Evolutionary conservation across 2,329 filamentous ascomycete genomes (phyloP).

Genomic region (Penicillium sp.): DNA sequence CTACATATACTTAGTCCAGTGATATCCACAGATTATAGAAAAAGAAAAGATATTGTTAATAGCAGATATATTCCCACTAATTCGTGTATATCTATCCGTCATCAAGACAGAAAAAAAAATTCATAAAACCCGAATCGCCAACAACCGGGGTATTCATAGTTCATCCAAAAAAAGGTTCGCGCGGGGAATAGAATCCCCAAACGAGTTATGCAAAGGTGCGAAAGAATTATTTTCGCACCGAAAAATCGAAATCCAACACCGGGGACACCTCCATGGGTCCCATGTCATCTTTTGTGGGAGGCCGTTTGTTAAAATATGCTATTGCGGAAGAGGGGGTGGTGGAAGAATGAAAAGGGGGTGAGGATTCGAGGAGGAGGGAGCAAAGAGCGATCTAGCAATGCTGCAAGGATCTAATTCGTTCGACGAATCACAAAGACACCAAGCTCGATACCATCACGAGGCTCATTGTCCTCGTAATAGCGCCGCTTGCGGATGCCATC

Average conservation of each 20-base stretch:
- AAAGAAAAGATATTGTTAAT: neutral
- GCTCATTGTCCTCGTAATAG: slow-evolving; percentile 47
- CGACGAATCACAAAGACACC: slow-evolving; percentile 53
- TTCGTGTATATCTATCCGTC: slow-evolving; percentile 20
- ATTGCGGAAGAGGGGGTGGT: slow-evolving; percentile 11
- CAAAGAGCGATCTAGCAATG: neutral
- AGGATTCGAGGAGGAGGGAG: neutral
- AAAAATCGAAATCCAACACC: slow-evolving; percentile 20
- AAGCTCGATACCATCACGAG: slow-evolving; percentile 47
- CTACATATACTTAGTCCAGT: neutral
- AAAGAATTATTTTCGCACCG: neutral
- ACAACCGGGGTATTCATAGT: slow-evolving; percentile 36
- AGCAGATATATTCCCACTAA: slow-evolving; percentile 7
- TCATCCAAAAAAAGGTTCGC: slow-evolving; percentile 20
- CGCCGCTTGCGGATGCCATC: slow-evolving; percentile 57
- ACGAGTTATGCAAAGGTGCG: slow-evolving; percentile 16
- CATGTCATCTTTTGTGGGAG: slow-evolving; percentile 11
- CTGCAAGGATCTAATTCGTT: slow-evolving; percentile 29
- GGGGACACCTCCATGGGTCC: slow-evolving; percentile 13
- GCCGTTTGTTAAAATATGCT: slow-evolving; percentile 22
- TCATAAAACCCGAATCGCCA: slow-evolving; percentile 19
- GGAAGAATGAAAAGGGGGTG: slow-evolving; percentile 6
- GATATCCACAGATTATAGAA: neutral
- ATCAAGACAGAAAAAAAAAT: slow-evolving; percentile 14
- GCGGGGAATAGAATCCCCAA: slow-evolving; percentile 19